Conservation (phyloP, 768 basidiomycete species). For the Gautieria morchelliformis region DNA sequence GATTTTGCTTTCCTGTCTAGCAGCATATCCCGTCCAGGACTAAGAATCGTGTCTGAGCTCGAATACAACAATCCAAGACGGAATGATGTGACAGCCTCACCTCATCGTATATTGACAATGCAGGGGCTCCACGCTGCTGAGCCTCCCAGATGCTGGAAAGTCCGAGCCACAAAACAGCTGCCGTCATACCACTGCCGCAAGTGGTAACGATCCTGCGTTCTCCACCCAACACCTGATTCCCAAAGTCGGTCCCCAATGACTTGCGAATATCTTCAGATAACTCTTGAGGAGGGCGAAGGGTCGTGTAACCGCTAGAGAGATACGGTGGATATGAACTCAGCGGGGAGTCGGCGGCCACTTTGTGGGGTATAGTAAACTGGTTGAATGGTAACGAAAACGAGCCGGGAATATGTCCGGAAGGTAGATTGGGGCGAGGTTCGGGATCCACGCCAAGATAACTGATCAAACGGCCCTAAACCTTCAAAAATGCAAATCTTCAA, state of each 20-base stretch:
- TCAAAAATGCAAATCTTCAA: neutral
- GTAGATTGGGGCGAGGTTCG: constrained; percentile 81
- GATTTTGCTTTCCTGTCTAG: constrained; percentile 65
- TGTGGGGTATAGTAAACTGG: constrained; percentile 46
- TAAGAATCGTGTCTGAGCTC: constrained; percentile 21
- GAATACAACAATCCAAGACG: neutral
- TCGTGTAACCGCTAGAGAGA: constrained; percentile 22
- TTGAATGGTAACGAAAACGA: constrained; percentile 82
- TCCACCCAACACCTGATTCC: constrained; percentile 50
- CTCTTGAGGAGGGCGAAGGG: constrained; percentile 46
- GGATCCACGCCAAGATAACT: constrained; percentile 77
- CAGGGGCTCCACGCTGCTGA: constrained; percentile 27
- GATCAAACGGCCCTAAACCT: neutral
- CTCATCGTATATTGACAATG: constrained; percentile 83
- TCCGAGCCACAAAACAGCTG: constrained; percentile 86
- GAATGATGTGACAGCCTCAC: constrained; percentile 30
- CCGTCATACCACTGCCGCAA: constrained; percentile 99
- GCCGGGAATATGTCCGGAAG: constrained; percentile 88
- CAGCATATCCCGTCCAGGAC: constrained; percentile 96
- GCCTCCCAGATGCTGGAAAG: constrained; percentile 52
- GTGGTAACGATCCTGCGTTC: constrained; percentile 55
- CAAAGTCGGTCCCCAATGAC: constrained; percentile 50
- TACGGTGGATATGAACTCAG: constrained; percentile 39
- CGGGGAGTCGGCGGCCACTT: constrained; percentile 18
- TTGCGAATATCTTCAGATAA: constrained; percentile 50